Base-by-base conservation (phyloP, 176 grass and related monocot species). In the Triticum urartu region DNA sequence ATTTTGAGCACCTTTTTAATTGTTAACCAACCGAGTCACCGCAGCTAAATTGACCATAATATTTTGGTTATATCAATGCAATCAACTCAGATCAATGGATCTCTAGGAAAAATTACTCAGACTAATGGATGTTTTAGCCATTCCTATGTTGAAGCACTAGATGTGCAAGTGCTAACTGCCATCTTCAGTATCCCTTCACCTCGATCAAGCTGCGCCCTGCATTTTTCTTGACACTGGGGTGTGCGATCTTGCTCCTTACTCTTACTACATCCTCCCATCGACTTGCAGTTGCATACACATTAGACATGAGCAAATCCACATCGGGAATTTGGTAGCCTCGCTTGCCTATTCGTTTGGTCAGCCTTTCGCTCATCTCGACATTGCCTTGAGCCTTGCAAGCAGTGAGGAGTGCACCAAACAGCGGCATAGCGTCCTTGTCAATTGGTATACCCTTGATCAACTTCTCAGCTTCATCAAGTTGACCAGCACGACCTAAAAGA, bases 171-270 rank as follows among this genome's bases (percentile, higher is more conserved):
- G 21, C 5, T 3, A 47, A 22, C 45, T 47, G 24, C 33, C 7
- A 59, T 61, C 21, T 26, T 83, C 54, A 67, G 20, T 36, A 83
- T 26, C 39, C 78, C 85, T 83, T 92, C 84, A 95, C 86, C 35
- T 90, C 88, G 77, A 95, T 84, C 84, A 82, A 86, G 78, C 88
- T 95, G 72, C 80, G 90, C 11, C 93, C 93, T 86, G 88, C 88
- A 63, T 83, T 89, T 86, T 95, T 95, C 88, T 95, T 95, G 78
- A 84, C 7, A 43, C 75, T 71, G 15, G 84, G 81, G 63, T 95
- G 68, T 14, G 81, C 58, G 79, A 95, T 95, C 90, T 89, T 73
- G 32, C 80, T 90, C 24, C 93, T 87, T 47, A 88, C 70, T 88
- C 84, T 88, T 24, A 75, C 63, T 10, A 64, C 90, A 70, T 95